These are phyloP conservation scores for Claviceps sorghi DNA, from an alignment of 2,329 filamentous ascomycete genomes.

Conservation along the genomic window DNA sequence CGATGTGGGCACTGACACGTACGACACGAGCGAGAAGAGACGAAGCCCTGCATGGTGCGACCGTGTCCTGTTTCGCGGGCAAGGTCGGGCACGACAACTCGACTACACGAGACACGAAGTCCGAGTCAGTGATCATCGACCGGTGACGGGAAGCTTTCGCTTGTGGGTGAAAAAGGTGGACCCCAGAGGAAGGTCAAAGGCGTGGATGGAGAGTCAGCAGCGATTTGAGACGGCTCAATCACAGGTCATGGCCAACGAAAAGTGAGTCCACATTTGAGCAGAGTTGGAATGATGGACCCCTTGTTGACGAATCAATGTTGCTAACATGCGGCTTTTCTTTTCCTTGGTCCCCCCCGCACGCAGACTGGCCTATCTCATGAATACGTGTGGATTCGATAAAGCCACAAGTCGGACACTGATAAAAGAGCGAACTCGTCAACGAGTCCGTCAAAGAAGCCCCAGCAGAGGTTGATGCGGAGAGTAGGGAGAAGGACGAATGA, in stretches of 20 bases:
- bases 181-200: constrained; percentile 45
- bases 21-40: constrained; percentile 90
- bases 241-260: constrained; percentile 55
- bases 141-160: constrained; percentile 74
- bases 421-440: constrained; percentile 23
- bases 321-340: neutral
- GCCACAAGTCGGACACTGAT: constrained; percentile 34
- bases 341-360: neutral
- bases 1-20: constrained; percentile 85
- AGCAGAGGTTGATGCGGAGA: constrained; percentile 9
- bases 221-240: constrained; percentile 60
- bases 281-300: neutral
- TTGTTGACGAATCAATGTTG: neutral
- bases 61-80: constrained; percentile 70
- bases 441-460: constrained; percentile 14
- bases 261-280: constrained; percentile 38
- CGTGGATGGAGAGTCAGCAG: constrained; percentile 60
- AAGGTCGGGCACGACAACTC: constrained; percentile 69
- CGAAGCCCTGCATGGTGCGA: constrained; percentile 95
- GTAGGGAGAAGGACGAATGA: neutral
- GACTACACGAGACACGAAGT: constrained; percentile 87
- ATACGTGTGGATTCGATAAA: constrained; percentile 38
- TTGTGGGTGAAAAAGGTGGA: constrained; percentile 74
- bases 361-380: constrained; percentile 36
- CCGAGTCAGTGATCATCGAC: constrained; percentile 78